Evolutionary conservation across 805 yeast genomes (phyloP).

Genomic region (Diddensiella caesifluorescens): DNA sequence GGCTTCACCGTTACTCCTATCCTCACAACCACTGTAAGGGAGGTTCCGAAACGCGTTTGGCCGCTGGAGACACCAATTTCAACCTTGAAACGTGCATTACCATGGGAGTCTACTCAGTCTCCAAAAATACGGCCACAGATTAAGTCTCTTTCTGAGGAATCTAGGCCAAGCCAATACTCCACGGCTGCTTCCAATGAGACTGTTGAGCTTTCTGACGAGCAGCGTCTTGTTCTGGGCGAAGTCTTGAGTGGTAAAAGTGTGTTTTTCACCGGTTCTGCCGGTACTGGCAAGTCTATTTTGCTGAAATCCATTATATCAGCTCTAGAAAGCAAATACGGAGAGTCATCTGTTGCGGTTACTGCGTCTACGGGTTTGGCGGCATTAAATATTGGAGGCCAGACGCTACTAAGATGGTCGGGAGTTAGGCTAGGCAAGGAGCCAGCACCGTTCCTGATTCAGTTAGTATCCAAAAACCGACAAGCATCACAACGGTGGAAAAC

Average conservation of each 20-base stretch:
- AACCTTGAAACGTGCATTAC: neutral
- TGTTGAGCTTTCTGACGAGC: slow-evolving; percentile 35
- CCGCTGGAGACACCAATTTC: too few relatives aligned
- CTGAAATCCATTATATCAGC: slow-evolving; percentile 56
- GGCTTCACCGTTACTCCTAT: neutral
- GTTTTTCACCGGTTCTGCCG: slow-evolving; percentile 96
- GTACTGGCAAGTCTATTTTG: slow-evolving; percentile 92
- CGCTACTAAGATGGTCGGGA: slow-evolving; percentile 79
- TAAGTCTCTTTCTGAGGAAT: too few relatives aligned
- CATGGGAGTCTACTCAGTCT: neutral
- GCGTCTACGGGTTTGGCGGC: slow-evolving; percentile 98
- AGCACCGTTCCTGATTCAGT: slow-evolving; percentile 39
- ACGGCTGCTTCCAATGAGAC: neutral
- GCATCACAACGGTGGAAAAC: slow-evolving; percentile 54
- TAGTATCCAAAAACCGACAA: slow-evolving; percentile 43
- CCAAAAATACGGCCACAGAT: too few relatives aligned
- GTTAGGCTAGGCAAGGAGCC: slow-evolving; percentile 65
- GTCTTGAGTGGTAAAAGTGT: slow-evolving; percentile 51
- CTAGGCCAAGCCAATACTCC: too few relatives aligned
- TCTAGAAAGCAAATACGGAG: slow-evolving; percentile 41
- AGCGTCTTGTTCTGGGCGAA: slow-evolving; percentile 49
- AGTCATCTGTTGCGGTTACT: slow-evolving; percentile 65
- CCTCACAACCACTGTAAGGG: neutral
- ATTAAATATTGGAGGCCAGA: slow-evolving; percentile 81
- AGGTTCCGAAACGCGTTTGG: too few relatives aligned